These are phyloP conservation scores for Stentor roeselii DNA, from an alignment of 73 alveolate species.

Conservation along the genomic window DNA sequence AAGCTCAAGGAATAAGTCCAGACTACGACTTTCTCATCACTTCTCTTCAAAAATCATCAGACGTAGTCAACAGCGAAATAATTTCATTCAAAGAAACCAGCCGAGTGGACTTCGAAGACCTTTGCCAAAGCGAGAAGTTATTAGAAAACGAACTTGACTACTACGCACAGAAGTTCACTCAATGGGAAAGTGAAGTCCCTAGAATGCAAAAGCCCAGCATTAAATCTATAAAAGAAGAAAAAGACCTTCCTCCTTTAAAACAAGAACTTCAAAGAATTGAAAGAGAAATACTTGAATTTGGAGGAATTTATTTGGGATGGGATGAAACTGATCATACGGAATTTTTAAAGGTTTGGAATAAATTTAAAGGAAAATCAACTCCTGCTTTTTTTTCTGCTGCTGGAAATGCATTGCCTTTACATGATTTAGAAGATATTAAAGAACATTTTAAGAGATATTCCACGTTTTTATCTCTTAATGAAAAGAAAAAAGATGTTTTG, in stretches of 20 bases:
- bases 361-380: neutral
- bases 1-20: neutral
- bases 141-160: neutral
- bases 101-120: neutral
- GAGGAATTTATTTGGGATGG: slow-evolving; percentile 26
- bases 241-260: neutral
- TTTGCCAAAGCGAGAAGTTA: neutral
- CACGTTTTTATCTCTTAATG: neutral
- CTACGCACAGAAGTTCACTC: neutral
- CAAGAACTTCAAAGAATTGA: slow-evolving; percentile 7
- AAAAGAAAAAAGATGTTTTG: slow-evolving; percentile 28
- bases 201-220: neutral
- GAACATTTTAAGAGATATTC: neutral
- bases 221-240: neutral
- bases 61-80: neutral
- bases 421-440: neutral
- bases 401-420: neutral
- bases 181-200: slow-evolving; percentile 13
- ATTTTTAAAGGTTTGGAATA: neutral
- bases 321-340: slow-evolving; percentile 7
- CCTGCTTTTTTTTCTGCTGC: slow-evolving; percentile 14
- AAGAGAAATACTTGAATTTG: neutral
- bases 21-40: neutral
- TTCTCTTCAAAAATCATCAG: neutral
- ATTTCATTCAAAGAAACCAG: neutral